Evolutionary conservation across 2,329 filamentous ascomycete genomes (phyloP), one percentile per base, ranked within the genome.

Genomic region (Onygenales sp.): DNA sequence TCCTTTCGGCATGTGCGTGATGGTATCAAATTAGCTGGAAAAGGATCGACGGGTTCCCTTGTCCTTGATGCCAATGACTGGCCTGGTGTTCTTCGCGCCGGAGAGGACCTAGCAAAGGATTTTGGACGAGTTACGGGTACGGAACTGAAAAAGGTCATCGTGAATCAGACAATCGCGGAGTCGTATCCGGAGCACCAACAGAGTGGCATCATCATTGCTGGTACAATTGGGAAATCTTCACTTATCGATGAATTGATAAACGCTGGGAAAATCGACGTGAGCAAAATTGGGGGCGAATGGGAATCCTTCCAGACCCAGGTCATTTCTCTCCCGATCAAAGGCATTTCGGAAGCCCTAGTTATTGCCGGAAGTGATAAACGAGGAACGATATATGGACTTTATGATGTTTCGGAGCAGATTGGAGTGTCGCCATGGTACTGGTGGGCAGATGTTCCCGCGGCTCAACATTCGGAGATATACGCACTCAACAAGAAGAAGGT

Each of bases 321-420:
- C 3, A 74, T 88, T 1, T 66, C 77, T 13, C 70, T 76, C 32
- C 84, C 84, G 0, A 65, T 83, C 10, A 72, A 76, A 2, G 81
- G 79, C 17, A 77, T 80, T 27, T 62, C 74, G 0, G 73, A 74
- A 55, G 84, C 84, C 1, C 71, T 88, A 14, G 80, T 88, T 1
- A 82, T 89, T 64, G 83, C 80, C 34, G 85, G 83, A 9, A 84
- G 80, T 62, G 84, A 88, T 63, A 79, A 80, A 52, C 74, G 84
- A 56, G 83, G 83, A 11, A 80, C 82, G 2, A 86, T 88, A 52
- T 88, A 79, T 60, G 85, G 85, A 9, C 71, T 86, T 17, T 88
- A 88, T 68, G 83, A 85, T 58, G 67, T 88, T 47, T 85, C 82
- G 21, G 84, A 87, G 67, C 84, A 88, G 64, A 87, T 88, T 54